Base-by-base conservation (phyloP, 495 filamentous ascomycete genomes). In the Chaetomidium leptoderma region DNA sequence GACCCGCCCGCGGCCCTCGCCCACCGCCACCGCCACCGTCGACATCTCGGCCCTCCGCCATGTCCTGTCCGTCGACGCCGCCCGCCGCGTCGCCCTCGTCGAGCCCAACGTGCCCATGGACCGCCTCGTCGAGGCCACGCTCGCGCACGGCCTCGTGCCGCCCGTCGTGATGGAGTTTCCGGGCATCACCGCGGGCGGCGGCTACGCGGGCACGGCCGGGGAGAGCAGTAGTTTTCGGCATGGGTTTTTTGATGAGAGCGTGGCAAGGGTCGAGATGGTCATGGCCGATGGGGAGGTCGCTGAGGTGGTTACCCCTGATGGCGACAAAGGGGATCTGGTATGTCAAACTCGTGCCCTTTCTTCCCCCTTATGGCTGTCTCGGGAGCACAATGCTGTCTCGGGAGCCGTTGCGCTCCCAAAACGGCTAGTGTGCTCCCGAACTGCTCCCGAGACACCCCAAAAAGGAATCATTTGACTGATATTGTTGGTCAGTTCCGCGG, bases 51-150 rank as follows among this genome's bases (percentile, higher is more conserved):
- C 57, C 30, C 76, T 89, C 17, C 73, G 72, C 48, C 67, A 76
- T 60, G 76, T 89, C 21, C 71, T 89, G 2, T 39, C 70, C 5
- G 70, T 88, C 58, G 73, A 88, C 69, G 57, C 50, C 0, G 40
- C 52, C 6, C 57, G 47, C 33, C 73, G 74, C 55, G 74, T 71
- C 26, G 78, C 76, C 26, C 67, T 83, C 23, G 83, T 84, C 6
- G 84, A 87, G 67, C 83, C 84, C 8, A 86, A 85, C 64, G 83
- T 87, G 8, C 67, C 83, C 6, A 85, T 87, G 83, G 83, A 84
- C 63, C 65, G 62, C 8, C 74, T 87, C 8, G 78, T 86, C 14
- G 71, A 73, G 40, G 78, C 76, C 2, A 78, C 81, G 6, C 55
- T 83, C 33, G 57, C 66, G 33, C 65, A 79, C 52, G 76, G 76